Conservation (phyloP, 177 flowering plant species). For the Vitis hybrid region DNA sequence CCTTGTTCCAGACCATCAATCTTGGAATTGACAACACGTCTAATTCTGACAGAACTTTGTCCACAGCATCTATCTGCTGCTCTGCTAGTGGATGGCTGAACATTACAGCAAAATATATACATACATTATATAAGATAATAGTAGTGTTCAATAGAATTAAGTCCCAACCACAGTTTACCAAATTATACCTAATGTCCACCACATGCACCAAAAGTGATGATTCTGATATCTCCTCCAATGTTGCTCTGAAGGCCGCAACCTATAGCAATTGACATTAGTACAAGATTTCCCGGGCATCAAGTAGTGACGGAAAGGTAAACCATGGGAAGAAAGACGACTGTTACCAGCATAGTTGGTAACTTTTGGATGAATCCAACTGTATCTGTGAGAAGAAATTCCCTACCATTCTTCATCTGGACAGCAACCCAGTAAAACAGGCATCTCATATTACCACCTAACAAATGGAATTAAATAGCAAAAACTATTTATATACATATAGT, state of each 20-base stretch:
- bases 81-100: slow-evolving; percentile 91
- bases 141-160: slow-evolving; percentile 1
- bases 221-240: slow-evolving; percentile 93
- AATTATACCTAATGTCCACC: slow-evolving; percentile 84
- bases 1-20: slow-evolving; percentile 96
- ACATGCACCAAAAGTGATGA: slow-evolving; percentile 97
- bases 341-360: slow-evolving; percentile 86
- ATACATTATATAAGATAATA: slow-evolving; percentile 1
- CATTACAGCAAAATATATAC: slow-evolving; percentile 11
- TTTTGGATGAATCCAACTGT: slow-evolving; percentile 99
- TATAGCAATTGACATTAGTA: slow-evolving; percentile 25
- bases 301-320: neutral
- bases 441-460: slow-evolving; percentile 4
- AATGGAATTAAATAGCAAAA: neutral
- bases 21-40: slow-evolving; percentile 80
- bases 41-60: slow-evolving; percentile 80
- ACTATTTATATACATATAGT: neutral
- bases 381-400: slow-evolving; percentile 92
- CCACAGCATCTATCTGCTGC: slow-evolving; percentile 88
- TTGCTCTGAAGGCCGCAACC: slow-evolving; percentile 99
- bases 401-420: slow-evolving; percentile 79
- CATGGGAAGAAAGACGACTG: neutral
- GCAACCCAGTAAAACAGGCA: slow-evolving; percentile 16
- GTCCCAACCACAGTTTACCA: slow-evolving; percentile 1
- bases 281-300: neutral